Evolutionary conservation across 2,329 filamentous ascomycete species (phyloP).

Genomic region (Trichophyton simii): DNA sequence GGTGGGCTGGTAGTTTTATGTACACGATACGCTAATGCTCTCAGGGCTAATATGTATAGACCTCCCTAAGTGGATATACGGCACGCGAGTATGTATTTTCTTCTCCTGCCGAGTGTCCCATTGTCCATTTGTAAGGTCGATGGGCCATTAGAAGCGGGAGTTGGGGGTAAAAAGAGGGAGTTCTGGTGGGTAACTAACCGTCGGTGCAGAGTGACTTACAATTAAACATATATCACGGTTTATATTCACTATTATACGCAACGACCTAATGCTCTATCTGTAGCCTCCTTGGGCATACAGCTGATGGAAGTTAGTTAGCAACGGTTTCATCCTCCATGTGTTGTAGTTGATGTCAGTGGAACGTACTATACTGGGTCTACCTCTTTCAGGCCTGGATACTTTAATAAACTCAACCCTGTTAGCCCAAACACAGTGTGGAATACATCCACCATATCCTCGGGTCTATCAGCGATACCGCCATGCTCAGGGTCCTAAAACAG

Average conservation of each 20-base stretch:
- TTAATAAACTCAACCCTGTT: conserved; percentile 73
- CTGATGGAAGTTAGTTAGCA: conserved; percentile 21
- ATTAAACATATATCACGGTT: background rate
- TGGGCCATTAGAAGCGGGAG: conserved; percentile 62
- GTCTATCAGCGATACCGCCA: conserved; percentile 80
- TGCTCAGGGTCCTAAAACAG: conserved; percentile 52
- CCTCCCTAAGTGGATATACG: conserved; percentile 28
- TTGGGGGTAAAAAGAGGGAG: background rate
- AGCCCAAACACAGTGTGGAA: conserved; percentile 90
- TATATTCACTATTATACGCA: conserved; percentile 15
- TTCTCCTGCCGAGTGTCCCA: conserved; percentile 63
- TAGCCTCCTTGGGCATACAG: conserved; percentile 61
- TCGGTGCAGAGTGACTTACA: background rate
- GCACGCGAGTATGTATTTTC: conserved; percentile 27
- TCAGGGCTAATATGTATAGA: background rate
- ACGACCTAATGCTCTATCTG: conserved; percentile 44
- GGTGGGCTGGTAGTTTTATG: background rate
- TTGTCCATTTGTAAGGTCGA: conserved; percentile 40
- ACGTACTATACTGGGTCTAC: conserved; percentile 76
- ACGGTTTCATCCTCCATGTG: background rate
- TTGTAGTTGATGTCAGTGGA: background rate
- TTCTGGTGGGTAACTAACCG: conserved; percentile 10
- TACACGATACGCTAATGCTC: conserved; percentile 6
- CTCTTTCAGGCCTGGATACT: conserved; percentile 60
- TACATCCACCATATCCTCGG: conserved; percentile 91